phyloP scores from a whole-genome alignment of 2,329 filamentous ascomycete genomes.

The Trichoderma polysporum region DNA sequence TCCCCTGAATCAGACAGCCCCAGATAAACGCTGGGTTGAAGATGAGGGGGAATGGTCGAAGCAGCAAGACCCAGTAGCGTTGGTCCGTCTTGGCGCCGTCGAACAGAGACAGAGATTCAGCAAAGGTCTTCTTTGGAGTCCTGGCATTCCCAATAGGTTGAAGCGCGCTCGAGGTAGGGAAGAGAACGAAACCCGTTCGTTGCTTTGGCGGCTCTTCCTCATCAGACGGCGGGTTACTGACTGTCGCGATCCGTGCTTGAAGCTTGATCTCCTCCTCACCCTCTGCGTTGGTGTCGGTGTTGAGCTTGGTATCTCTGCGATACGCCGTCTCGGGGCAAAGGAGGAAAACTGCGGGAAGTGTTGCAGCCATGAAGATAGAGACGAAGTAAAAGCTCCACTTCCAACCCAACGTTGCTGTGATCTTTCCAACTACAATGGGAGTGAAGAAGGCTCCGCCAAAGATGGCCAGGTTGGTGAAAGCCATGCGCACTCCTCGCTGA shows the following conservation, averaged over 20 bases:
- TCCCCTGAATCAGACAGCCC: constrained; percentile 76
- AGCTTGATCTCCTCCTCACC: constrained; percentile 20
- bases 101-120: constrained; percentile 65
- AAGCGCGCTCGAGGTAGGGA: constrained; percentile 34
- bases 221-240: background rate
- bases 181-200: constrained; percentile 31
- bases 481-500: constrained; percentile 83
- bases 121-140: constrained; percentile 57
- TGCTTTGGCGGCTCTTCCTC: constrained; percentile 16
- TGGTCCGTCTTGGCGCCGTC: constrained; percentile 82
- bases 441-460: constrained; percentile 64
- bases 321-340: constrained; percentile 86
- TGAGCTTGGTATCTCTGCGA: constrained; percentile 62
- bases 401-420: constrained; percentile 75
- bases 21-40: constrained; percentile 83
- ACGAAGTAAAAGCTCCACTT: constrained; percentile 86
- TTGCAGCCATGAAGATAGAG: constrained; percentile 73
- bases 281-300: constrained; percentile 62
- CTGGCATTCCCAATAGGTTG: constrained; percentile 37
- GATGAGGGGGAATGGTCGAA: constrained; percentile 81
- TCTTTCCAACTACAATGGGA: constrained; percentile 86
- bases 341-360: constrained; percentile 70
- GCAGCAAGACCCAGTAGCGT: constrained; percentile 60
- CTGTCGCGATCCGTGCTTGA: background rate
- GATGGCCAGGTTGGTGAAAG: constrained; percentile 62